These are phyloP conservation scores for Microdochium bolleyi DNA, from an alignment of 2,329 filamentous ascomycete genomes.

Conservation along the genomic window DNA sequence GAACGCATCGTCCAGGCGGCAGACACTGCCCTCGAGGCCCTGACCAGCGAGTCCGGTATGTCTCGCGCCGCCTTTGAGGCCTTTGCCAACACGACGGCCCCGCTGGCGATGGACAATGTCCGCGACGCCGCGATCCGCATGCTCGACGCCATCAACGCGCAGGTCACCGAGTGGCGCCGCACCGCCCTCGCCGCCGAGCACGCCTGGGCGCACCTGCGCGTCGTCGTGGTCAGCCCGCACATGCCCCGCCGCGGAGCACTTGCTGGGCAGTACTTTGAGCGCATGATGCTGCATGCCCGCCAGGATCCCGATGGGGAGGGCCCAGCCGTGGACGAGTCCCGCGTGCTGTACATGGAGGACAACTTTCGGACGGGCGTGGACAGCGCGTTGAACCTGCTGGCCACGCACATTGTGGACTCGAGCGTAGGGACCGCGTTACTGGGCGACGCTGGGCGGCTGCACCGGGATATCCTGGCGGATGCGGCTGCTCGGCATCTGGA, in stretches of 20 bases:
- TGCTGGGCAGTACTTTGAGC: not conserved
- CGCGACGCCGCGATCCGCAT: not conserved
- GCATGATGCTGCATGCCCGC: not conserved
- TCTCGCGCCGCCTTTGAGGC: not conserved
- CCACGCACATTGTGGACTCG: not conserved
- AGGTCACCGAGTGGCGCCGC: not conserved
- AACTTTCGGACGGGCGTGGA: not conserved
- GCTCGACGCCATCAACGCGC: not conserved
- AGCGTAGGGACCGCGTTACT: not conserved
- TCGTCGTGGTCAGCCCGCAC: not conserved
- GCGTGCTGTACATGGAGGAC: not conserved
- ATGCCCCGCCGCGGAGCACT: not conserved
- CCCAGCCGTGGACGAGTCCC: not conserved
- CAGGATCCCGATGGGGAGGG: not conserved
- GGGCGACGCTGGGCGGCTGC: not conserved
- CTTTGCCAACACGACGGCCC: not conserved
- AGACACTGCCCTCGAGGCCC: not conserved
- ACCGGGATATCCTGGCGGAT: not conserved
- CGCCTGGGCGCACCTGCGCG: not conserved
- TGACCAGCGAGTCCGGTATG: not conserved
- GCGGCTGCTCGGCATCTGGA: not conserved
- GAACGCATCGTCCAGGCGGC: not conserved
- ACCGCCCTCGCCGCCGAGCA: not conserved
- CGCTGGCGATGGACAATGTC: not conserved
- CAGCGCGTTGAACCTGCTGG: not conserved